Evolutionary conservation across 2,329 filamentous ascomycete genomes (phyloP), one percentile per base, ranked within the genome.

Genomic region (Curvularia hawaiiensis): DNA sequence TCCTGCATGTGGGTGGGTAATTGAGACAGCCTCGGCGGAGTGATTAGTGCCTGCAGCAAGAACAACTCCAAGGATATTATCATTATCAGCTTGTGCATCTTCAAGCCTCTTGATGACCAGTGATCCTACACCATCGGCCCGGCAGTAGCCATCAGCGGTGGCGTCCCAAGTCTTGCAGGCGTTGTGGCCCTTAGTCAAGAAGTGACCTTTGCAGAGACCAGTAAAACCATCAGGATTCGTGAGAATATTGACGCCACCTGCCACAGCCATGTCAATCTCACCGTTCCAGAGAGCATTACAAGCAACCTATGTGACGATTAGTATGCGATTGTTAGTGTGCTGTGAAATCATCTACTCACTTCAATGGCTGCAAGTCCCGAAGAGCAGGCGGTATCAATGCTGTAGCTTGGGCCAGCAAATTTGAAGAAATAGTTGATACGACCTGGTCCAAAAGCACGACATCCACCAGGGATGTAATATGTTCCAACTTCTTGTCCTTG

Each of bases 391-490:
- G 75, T 74, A 51, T 78, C 75, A 3, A 77, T 62, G 9, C 69
- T 67, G 18, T 63, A 66, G 49, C 80, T 83, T 0, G 83, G 82
- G 2, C 75, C 74, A 49, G 61, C 60, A n/a, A 76, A 66, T 44
- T 75, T 66, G 39, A 75, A 66, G 52, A 64, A 64, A 45, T 70
- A 73, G 52, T 80, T 82, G 58, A 82, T 77, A 3, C 84, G 78
- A 0, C 83, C 84, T 0, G 80, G 79, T 0, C 74, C 78, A 54
- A 86, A 86, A 0, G 82, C 83, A 20, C 84, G 74, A 10, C 75
- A 74, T 26, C 78, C 79, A n/a, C 83, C 83, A 0, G 84, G 79
- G 43, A 86, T 82, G 63, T 75, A 83, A 66, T 86, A 85, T 0
- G 82, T 84, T 53, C 81, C 79, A n/a, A 86, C 79, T 24, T 68